A percentile compares a stretch with the other conserved stretches of the same genome.
Conservation (phyloP, 331 rosid genomes). For the Cydonia oblonga region DNA sequence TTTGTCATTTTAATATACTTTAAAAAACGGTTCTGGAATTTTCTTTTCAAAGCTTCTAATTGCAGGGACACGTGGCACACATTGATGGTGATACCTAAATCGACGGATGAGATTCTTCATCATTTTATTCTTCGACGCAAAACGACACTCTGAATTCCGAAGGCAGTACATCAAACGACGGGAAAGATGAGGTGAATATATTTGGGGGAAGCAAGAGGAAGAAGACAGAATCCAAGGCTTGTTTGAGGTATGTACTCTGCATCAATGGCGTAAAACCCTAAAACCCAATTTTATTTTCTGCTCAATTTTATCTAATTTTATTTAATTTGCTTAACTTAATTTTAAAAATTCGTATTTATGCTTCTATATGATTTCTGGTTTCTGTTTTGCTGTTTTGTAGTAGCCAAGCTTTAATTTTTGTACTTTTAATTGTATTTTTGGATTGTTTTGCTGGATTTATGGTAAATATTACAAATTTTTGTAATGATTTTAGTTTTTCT, state of each 20-base stretch:
- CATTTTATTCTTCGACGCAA: too few species aligned
- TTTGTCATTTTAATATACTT: too few species aligned
- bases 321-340: neutral
- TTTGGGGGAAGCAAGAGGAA: neutral
- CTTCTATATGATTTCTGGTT: neutral
- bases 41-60: too few species aligned
- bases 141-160: neutral
- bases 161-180: neutral
- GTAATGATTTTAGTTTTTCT: neutral
- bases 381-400: neutral
- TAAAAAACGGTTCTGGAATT: too few species aligned
- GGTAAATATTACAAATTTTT: neutral
- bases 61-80: slow-evolving; percentile 5
- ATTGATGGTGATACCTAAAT: neutral
- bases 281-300: neutral
- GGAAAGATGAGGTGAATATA: neutral
- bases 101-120: neutral
- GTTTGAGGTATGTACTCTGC: slow-evolving; percentile 4
- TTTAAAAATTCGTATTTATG: slow-evolving; percentile 5
- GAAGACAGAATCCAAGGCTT: neutral
- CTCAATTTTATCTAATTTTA: neutral
- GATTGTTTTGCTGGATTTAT: neutral
- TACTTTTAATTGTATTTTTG: neutral
- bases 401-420: neutral
- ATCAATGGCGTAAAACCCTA: neutral